Conservation (phyloP, 2,329 filamentous ascomycete genomes). For the Colletotrichum echinochloae region DNA sequence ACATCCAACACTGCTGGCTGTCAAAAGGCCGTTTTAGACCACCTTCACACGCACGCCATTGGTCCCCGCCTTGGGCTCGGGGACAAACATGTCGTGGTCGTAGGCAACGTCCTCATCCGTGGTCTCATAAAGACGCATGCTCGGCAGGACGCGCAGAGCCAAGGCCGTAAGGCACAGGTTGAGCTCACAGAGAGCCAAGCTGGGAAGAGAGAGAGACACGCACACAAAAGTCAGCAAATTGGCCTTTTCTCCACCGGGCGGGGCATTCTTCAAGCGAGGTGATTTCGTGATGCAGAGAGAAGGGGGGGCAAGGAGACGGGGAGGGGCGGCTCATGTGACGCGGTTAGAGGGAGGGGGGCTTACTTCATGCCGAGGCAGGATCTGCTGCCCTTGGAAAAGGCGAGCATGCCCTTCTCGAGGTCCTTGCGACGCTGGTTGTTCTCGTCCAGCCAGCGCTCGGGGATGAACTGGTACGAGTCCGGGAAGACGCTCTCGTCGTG, state of each 20-base stretch:
- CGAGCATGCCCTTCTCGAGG: conserved; percentile 53
- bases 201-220: too few species aligned
- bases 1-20: background rate
- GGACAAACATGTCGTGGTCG: conserved; percentile 47
- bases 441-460: conserved; percentile 56
- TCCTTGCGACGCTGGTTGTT: conserved; percentile 46
- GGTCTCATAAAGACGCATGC: conserved; percentile 47
- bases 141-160: conserved; percentile 44
- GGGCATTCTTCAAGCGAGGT: too few species aligned
- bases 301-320: too few species aligned
- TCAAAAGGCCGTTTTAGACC: background rate
- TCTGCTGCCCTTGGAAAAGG: conserved; percentile 56
- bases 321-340: too few species aligned
- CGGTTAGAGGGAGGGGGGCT: conserved; percentile 30
- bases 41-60: conserved; percentile 34
- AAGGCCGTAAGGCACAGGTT: conserved; percentile 43
- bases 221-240: conserved; percentile 16
- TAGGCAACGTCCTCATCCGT: conserved; percentile 46
- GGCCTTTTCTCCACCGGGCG: background rate
- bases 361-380: conserved; percentile 57
- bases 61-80: conserved; percentile 39
- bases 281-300: background rate
- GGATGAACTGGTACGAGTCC: conserved; percentile 52
- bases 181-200: conserved; percentile 45
- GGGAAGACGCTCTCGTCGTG: conserved; percentile 53